Conservation (phyloP, 192 early-diverging fungal genomes). For the Linnemannia exigua region DNA sequence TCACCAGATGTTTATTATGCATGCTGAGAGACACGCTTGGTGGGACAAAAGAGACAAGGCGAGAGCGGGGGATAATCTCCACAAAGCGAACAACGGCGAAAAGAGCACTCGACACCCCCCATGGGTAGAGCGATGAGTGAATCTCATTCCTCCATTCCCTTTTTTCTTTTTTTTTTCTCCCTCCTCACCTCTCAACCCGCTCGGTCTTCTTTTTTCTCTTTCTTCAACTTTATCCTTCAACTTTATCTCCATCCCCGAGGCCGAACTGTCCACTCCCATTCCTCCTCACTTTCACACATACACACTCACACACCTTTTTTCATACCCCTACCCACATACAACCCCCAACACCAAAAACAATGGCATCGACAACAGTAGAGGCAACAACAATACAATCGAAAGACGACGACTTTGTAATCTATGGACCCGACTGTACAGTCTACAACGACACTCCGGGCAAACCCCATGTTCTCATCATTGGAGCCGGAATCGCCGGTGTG, state of each 20-base stretch:
- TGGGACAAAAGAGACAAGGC: not conserved
- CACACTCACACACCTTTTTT: not conserved
- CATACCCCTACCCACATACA: not conserved
- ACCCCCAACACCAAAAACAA: not conserved
- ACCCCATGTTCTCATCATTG: not conserved
- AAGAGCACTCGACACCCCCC: too few species aligned
- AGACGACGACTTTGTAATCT: not conserved
- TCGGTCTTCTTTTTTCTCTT: not conserved
- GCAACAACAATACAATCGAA: not conserved
- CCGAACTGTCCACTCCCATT: not conserved
- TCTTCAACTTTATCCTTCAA: not conserved
- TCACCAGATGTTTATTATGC: not conserved
- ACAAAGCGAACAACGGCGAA: not conserved
- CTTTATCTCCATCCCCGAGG: not conserved
- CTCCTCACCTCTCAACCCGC: not conserved
- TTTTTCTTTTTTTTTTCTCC: not conserved
- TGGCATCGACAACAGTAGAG: not conserved
- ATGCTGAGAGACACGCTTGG: not conserved
- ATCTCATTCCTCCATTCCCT: not conserved
- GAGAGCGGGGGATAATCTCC: not conserved
- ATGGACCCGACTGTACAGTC: not conserved
- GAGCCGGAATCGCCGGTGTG: not conserved
- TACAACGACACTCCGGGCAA: conserved; percentile 1
- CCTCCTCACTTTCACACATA: not conserved
- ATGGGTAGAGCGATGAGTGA: not conserved